Percentiles rank a stretch among this genome's conserved stretches.
These are phyloP conservation scores for Strigomonas galati DNA, from an alignment of 208 protist genomes.

Conservation along the genomic window DNA sequence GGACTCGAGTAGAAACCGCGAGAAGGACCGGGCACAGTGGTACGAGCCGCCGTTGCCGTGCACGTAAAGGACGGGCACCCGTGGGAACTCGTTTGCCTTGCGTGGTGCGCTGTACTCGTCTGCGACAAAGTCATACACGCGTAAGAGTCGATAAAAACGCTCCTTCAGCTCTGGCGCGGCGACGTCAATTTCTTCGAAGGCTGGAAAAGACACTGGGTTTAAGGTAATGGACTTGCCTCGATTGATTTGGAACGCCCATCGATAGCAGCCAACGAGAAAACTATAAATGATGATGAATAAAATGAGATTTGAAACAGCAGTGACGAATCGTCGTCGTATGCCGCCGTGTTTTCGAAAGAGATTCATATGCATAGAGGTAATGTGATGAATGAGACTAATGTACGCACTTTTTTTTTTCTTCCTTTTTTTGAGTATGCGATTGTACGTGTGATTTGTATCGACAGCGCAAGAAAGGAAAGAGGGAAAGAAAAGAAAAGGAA, in stretches of 20 bases:
- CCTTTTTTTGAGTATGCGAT: not conserved
- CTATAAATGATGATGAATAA: too few relatives aligned
- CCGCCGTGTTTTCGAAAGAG: too few relatives aligned
- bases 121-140: slow-evolving; percentile 61
- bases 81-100: slow-evolving; percentile 21
- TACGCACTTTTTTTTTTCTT: not conserved
- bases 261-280: too few relatives aligned
- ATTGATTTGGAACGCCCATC: too few relatives aligned
- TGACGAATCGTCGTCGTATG: too few relatives aligned
- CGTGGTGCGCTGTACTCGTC: slow-evolving; percentile 41
- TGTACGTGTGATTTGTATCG: not conserved
- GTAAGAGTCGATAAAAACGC: slow-evolving; percentile 53
- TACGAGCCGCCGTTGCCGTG: slow-evolving; percentile 82
- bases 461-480: not conserved
- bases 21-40: slow-evolving; percentile 63
- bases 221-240: not conserved
- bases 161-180: slow-evolving; percentile 26
- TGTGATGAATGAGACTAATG: not conserved
- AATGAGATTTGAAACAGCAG: too few relatives aligned
- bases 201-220: slow-evolving; percentile 44
- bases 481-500: slow-evolving; percentile 7
- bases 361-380: too few relatives aligned
- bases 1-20: slow-evolving; percentile 61
- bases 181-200: slow-evolving; percentile 37
- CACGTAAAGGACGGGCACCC: slow-evolving; percentile 69